Percentiles rank a stretch among this genome's conserved stretches.
These are phyloP conservation scores for Lophium mytilinum DNA, from an alignment of 495 filamentous ascomycete genomes.

Conservation along the genomic window DNA sequence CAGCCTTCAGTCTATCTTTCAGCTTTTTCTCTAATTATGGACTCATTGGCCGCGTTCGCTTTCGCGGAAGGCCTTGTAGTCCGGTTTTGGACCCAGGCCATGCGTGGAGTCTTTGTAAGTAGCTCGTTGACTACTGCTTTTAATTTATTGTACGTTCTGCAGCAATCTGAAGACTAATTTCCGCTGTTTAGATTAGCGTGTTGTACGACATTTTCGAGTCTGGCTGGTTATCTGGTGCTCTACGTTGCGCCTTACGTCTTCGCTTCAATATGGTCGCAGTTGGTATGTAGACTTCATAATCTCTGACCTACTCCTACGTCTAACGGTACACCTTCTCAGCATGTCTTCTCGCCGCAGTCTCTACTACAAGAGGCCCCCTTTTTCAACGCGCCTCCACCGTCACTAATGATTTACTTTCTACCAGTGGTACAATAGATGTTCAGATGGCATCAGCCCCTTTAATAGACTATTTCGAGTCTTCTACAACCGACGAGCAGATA, in stretches of 20 bases:
- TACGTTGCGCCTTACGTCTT: slow-evolving; percentile 1
- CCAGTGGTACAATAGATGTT: neutral
- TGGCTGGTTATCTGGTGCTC: slow-evolving; percentile 4
- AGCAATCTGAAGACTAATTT: neutral
- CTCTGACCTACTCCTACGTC: neutral
- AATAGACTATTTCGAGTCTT: neutral
- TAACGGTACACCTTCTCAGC: neutral
- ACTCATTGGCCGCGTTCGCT: slow-evolving; percentile 13
- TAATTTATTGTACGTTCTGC: neutral
- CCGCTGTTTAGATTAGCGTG: neutral
- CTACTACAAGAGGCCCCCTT: slow-evolving; percentile 9
- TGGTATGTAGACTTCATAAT: slow-evolving; percentile 1
- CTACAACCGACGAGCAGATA: neutral
- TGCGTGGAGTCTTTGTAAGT: slow-evolving; percentile 11
- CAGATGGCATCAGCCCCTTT: neutral
- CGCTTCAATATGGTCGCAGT: slow-evolving; percentile 12
- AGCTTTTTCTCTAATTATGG: slow-evolving; percentile 9
- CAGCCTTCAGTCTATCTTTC: slow-evolving; percentile 19
- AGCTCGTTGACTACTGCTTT: neutral
- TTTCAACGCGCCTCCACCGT: slow-evolving; percentile 17
- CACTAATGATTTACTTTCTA: neutral
- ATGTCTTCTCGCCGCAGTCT: slow-evolving; percentile 8
- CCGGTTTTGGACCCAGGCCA: slow-evolving; percentile 12
- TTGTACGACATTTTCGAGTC: slow-evolving; percentile 16
- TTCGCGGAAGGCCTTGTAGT: slow-evolving; percentile 8